phyloP scores from a whole-genome alignment of 169 alveolate species.

The Amoebophrya sp. region DNA sequence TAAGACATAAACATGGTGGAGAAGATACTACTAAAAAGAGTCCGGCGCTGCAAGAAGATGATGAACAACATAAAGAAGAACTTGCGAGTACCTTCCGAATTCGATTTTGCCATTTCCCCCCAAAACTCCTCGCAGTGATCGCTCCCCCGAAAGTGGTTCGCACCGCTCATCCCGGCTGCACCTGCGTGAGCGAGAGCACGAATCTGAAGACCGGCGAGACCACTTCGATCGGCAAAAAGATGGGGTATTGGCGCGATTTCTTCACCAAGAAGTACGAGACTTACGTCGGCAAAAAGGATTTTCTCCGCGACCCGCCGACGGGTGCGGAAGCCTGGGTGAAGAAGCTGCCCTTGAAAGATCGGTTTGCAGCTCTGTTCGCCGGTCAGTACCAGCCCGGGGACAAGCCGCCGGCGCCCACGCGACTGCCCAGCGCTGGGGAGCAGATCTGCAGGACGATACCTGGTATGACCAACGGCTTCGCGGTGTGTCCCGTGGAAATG shows the following conservation, averaged over 20 bases:
- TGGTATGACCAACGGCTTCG: not conserved
- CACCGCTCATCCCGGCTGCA: not conserved
- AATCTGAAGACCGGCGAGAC: too few species aligned
- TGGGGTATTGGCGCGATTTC: not conserved
- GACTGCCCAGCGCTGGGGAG: not conserved
- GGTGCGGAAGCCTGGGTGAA: not conserved
- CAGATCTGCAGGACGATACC: not conserved
- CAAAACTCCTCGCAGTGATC: too few species aligned
- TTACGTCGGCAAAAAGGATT: not conserved
- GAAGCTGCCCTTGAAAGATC: not conserved
- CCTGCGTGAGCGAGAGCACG: too few species aligned
- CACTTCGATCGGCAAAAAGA: not conserved
- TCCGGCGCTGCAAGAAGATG: too few species aligned
- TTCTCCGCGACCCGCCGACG: too few species aligned
- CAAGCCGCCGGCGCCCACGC: not conserved
- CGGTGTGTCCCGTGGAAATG: not conserved
- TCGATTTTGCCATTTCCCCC: too few species aligned
- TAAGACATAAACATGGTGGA: too few species aligned
- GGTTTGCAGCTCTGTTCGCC: not conserved
- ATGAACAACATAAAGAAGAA: too few species aligned
- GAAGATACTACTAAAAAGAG: too few species aligned
- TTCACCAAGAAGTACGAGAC: not conserved
- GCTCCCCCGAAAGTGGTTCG: too few species aligned
- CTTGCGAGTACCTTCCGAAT: too few species aligned
- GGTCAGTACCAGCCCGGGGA: not conserved